Conservation (phyloP, 306 rosid species). For the Begonia peltatifolia region DNA sequence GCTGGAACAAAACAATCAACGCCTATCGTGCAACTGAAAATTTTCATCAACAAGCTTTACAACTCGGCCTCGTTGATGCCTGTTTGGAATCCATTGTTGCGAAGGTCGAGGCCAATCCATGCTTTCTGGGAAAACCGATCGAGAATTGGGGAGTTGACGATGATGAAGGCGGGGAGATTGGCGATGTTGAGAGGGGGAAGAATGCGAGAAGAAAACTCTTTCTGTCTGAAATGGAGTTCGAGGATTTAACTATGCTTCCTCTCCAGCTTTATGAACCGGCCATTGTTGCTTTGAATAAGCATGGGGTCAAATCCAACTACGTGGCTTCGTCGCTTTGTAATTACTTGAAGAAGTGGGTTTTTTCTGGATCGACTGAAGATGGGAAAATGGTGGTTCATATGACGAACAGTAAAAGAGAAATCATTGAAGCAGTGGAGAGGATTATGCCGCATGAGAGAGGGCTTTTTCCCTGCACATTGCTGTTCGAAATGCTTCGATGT, state of each 20-base stretch:
- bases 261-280: slow-evolving; percentile 27
- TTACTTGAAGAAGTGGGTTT: slow-evolving; percentile 30
- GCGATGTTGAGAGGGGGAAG: slow-evolving; percentile 4
- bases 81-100: slow-evolving; percentile 26
- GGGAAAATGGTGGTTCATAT: slow-evolving; percentile 9
- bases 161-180: slow-evolving; percentile 10
- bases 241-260: slow-evolving; percentile 29
- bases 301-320: slow-evolving; percentile 14
- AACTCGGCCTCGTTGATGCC: slow-evolving; percentile 27
- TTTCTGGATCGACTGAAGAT: slow-evolving; percentile 2
- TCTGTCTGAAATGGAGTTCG: slow-evolving; percentile 16
- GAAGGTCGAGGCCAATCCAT: slow-evolving; percentile 20
- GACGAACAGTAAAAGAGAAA: slow-evolving; percentile 24
- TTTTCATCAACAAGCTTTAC: slow-evolving; percentile 18
- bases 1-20: slow-evolving; percentile 35
- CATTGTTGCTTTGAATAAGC: slow-evolving; percentile 19
- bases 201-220: slow-evolving; percentile 34
- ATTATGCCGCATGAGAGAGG: slow-evolving; percentile 26
- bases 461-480: slow-evolving; percentile 17
- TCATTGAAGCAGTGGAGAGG: slow-evolving; percentile 43
- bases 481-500: slow-evolving; percentile 24
- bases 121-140: slow-evolving; percentile 29
- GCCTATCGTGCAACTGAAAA: slow-evolving; percentile 25
- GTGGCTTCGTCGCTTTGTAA: slow-evolving; percentile 26
- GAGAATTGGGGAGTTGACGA: slow-evolving; percentile 1